Percentiles rank a stretch among this genome's conserved stretches.
Evolutionary conservation across 768 basidiomycete species (phyloP).

Genomic region (Lyophyllum atratum): DNA sequence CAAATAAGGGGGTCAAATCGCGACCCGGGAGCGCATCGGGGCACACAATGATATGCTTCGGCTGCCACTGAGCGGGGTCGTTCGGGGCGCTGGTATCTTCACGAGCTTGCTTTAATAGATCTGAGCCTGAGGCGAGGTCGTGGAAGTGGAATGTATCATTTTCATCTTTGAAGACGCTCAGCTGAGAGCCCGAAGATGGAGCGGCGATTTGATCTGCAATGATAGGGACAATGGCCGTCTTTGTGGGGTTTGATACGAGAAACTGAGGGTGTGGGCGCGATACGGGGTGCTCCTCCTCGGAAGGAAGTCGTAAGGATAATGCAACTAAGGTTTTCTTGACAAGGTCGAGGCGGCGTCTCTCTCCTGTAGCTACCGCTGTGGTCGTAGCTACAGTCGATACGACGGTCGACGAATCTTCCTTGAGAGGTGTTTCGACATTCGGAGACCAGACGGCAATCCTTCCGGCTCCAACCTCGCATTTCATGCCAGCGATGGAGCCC

Average conservation of each 20-base stretch:
- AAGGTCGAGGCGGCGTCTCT: conserved; percentile 26
- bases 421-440: conserved; percentile 58
- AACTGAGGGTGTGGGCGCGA: conserved; percentile 60
- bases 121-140: conserved; percentile 30
- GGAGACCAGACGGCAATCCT: conserved; percentile 55
- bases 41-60: conserved; percentile 58
- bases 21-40: conserved; percentile 49
- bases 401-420: conserved; percentile 31
- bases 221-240: conserved; percentile 39
- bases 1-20: conserved; percentile 73
- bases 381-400: conserved; percentile 20
- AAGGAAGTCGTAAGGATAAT: conserved; percentile 44
- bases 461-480: conserved; percentile 43
- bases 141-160: conserved; percentile 76
- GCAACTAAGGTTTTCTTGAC: conserved; percentile 33
- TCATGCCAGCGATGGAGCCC: conserved; percentile 32
- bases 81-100: conserved; percentile 16
- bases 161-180: conserved; percentile 54
- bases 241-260: conserved; percentile 47
- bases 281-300: conserved; percentile 31
- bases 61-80: conserved; percentile 40
- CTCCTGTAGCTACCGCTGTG: conserved; percentile 15
- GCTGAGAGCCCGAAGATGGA: conserved; percentile 28
- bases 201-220: conserved; percentile 39
- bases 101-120: conserved; percentile 31